phyloP scores from a whole-genome alignment of 2,329 filamentous ascomycete species.

The Cordyceps cateniannulata region DNA sequence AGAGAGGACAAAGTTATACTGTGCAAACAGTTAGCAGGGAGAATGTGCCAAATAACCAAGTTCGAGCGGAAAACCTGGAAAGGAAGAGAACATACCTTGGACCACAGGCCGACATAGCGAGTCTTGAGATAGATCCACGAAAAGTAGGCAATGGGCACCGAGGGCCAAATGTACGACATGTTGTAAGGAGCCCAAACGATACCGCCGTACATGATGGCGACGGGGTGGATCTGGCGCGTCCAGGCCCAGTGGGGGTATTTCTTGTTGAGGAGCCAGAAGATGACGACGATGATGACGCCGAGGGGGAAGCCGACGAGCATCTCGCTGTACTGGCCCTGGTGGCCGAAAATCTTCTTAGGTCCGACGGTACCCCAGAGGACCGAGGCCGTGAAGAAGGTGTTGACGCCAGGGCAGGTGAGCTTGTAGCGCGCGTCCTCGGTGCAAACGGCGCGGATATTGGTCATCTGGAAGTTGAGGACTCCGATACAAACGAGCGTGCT shows the following conservation, averaged over 20 bases:
- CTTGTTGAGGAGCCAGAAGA: constrained; percentile 34
- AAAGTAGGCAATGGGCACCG: constrained; percentile 45
- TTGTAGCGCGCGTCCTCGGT: constrained; percentile 39
- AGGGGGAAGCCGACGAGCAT: constrained; percentile 45
- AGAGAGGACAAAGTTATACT: constrained; percentile 49
- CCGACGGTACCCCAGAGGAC: constrained; percentile 51
- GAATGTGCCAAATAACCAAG: no score
- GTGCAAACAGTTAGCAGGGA: not conserved
- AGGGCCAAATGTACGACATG: constrained; percentile 45
- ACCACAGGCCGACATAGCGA: constrained; percentile 44
- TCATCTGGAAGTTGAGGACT: constrained; percentile 44
- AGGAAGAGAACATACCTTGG: constrained; percentile 32
- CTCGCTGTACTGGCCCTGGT: constrained; percentile 39
- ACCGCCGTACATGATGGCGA: constrained; percentile 41
- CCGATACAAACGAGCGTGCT: constrained; percentile 45
- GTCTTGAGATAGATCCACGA: constrained; percentile 47
- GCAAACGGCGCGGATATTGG: constrained; percentile 42
- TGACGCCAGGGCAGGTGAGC: constrained; percentile 45
- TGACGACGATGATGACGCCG: constrained; percentile 38
- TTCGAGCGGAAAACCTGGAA: not conserved
- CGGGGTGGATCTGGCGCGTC: constrained; percentile 40
- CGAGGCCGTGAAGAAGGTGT: constrained; percentile 51
- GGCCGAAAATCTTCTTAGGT: constrained; percentile 43
- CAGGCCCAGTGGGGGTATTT: constrained; percentile 34
- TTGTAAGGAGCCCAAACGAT: constrained; percentile 44